Evolutionary conservation across 2,329 filamentous ascomycete genomes (phyloP).

Genomic region (Sporothrix sp.): DNA sequence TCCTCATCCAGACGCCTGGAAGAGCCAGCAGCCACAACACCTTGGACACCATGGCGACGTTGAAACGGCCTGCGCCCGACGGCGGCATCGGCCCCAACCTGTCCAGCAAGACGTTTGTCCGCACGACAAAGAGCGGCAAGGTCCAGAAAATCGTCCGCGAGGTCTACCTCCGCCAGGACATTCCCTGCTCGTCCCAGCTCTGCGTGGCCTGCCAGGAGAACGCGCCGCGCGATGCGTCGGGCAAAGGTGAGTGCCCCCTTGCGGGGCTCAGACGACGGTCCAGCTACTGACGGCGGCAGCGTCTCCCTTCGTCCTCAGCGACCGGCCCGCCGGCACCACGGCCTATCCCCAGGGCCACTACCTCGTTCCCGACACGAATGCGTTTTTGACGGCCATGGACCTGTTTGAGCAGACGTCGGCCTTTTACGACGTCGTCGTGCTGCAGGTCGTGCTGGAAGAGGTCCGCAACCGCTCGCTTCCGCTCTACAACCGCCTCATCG

Average conservation of each 20-base stretch:
- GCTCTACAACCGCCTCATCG: slow-evolving; percentile 85
- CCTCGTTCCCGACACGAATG: slow-evolving; percentile 91
- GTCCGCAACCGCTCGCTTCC: slow-evolving; percentile 87
- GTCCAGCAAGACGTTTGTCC: slow-evolving; percentile 90
- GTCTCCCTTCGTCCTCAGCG: slow-evolving; percentile 77
- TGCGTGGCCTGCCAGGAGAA: slow-evolving; percentile 65
- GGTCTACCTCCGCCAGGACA: slow-evolving; percentile 90
- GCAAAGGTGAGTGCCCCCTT: slow-evolving; percentile 48
- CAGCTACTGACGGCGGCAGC: slow-evolving; percentile 37
- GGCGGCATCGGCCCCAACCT: slow-evolving; percentile 59
- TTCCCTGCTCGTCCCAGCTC: slow-evolving; percentile 88
- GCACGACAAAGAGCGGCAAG: slow-evolving; percentile 90
- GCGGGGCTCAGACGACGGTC: too few species aligned
- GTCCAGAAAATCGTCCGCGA: slow-evolving; percentile 98
- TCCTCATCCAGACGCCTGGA: too few species aligned
- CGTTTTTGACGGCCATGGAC: slow-evolving; percentile 91
- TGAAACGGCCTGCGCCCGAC: slow-evolving; percentile 46
- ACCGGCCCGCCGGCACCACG: slow-evolving; percentile 75
- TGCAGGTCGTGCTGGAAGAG: slow-evolving; percentile 95
- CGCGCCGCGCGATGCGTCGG: slow-evolving; percentile 70
- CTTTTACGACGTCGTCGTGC: slow-evolving; percentile 92
- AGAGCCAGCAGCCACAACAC: too few species aligned
- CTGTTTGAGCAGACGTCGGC: slow-evolving; percentile 85
- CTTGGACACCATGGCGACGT: slow-evolving; percentile 47
- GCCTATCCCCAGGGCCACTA: slow-evolving; percentile 83